Base-by-base conservation (phyloP, 2,329 filamentous ascomycete species). In the Botrytis medusae region DNA sequence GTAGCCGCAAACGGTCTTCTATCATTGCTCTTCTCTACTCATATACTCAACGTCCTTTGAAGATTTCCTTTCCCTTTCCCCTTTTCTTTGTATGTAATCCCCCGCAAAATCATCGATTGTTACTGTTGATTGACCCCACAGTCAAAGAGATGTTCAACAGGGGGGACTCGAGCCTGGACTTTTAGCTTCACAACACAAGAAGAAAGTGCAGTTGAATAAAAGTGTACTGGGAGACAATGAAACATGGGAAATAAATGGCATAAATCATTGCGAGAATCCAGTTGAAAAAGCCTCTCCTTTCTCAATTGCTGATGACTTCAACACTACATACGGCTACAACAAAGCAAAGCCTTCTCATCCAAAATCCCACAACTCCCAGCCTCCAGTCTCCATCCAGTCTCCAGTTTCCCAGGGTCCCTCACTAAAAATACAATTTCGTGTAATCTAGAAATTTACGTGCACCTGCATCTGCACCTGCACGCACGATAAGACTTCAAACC, bases 401-500 rank as follows among this genome's bases (percentile, higher is more conserved):
- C 25, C n/a, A 32, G 14, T n/a, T 34, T 64, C 46, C 25, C 29
- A 67, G 51, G 44, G 48, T 57, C 42, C 29, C 54, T 51, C 48
- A 59, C 62, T 72, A 68, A 72, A 67, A n/a, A 18, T 34, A 60
- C 71, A 72, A 69, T 61, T 51, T 51, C 71, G 71, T 72, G 59
- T 72, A 69, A 72, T 64, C 62, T 48, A 18, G 59, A 72, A 72
- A 59, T 68, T 72, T 40, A 72, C 32, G 25, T 72, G 70, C 71
- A 72, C 29, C 62, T 70, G 67, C 42, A 64, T 29, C 69, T 42
- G 48, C 51, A 44, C 40, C 60, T 71, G 54, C 59, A 51, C 61
- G 54, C 59, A 51, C 61, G 72, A 74, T 74, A 69, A 74, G 46
- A 67, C 69, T 59, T 74, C 71, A 54, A 68, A 57, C 69, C 48